These are phyloP conservation scores for Striga hermonthica DNA, from an alignment of 305 asterid genomes.

Conservation along the genomic window DNA sequence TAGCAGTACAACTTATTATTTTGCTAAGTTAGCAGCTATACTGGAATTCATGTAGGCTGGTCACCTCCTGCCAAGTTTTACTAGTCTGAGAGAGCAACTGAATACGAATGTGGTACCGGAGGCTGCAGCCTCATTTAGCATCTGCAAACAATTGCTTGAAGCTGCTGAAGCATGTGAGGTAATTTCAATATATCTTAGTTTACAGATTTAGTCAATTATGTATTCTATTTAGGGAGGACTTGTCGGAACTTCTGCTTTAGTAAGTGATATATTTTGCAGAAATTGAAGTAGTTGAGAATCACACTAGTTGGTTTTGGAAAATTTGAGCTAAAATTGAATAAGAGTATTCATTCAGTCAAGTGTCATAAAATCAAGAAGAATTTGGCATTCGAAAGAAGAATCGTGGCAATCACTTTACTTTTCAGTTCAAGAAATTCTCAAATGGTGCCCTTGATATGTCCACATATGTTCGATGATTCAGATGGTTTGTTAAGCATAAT, in stretches of 20 bases:
- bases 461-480: background rate
- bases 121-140: constrained; percentile 34
- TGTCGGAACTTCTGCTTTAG: background rate
- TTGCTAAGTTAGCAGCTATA: constrained; percentile 18
- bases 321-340: background rate
- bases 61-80: constrained; percentile 54
- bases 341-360: background rate
- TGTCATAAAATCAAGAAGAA: background rate
- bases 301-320: background rate
- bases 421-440: background rate
- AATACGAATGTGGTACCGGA: constrained; percentile 37
- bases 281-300: background rate
- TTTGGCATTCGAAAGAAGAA: background rate
- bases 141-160: constrained; percentile 58
- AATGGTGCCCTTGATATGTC: background rate
- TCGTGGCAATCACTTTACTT: background rate
- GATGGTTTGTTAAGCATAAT: constrained; percentile 15
- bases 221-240: background rate
- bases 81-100: constrained; percentile 57
- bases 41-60: constrained; percentile 43
- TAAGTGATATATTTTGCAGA: background rate
- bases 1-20: constrained; percentile 4
- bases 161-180: constrained; percentile 94
- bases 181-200: constrained; percentile 13
- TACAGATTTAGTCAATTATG: constrained; percentile 8